A percentile compares a stretch with the other conserved stretches of the same genome.
Conservation (phyloP, 129 eudicot genomes). For the Pittosporum tobira region DNA sequence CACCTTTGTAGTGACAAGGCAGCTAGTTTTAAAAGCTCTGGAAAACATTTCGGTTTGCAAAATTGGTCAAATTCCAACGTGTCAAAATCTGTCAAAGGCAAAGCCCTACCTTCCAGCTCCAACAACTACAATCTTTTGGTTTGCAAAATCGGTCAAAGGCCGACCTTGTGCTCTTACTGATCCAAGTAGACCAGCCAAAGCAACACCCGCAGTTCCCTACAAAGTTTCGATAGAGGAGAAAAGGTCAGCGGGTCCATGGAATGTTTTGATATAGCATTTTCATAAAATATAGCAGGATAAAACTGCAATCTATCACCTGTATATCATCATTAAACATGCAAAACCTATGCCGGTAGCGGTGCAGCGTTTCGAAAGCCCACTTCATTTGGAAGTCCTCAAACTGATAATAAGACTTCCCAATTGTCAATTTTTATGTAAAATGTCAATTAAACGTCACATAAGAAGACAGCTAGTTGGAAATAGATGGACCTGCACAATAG, state of each 20-base stretch:
- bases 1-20: neutral
- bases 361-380: slow-evolving; percentile 96
- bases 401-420: slow-evolving; percentile 36
- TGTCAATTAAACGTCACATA: neutral
- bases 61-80: no score
- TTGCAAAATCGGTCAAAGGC: slow-evolving; percentile 68
- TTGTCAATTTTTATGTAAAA: neutral
- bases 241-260: neutral
- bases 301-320: slow-evolving; percentile 44
- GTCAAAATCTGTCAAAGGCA: no score
- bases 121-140: slow-evolving; percentile 87
- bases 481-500: slow-evolving; percentile 79
- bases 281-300: slow-evolving; percentile 3
- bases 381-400: slow-evolving; percentile 98
- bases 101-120: slow-evolving; percentile 90
- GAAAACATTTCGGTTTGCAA: neutral
- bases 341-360: slow-evolving; percentile 69
- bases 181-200: slow-evolving; percentile 92
- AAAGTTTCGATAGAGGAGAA: slow-evolving; percentile 6
- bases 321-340: slow-evolving; percentile 99
- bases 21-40: no score
- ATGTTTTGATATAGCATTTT: neutral
- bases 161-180: slow-evolving; percentile 88
- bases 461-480: slow-evolving; percentile 7
- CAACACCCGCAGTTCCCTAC: slow-evolving; percentile 99